Base-by-base conservation (phyloP, 805 yeast genomes). In the Hermanozyma aechmeae region DNA sequence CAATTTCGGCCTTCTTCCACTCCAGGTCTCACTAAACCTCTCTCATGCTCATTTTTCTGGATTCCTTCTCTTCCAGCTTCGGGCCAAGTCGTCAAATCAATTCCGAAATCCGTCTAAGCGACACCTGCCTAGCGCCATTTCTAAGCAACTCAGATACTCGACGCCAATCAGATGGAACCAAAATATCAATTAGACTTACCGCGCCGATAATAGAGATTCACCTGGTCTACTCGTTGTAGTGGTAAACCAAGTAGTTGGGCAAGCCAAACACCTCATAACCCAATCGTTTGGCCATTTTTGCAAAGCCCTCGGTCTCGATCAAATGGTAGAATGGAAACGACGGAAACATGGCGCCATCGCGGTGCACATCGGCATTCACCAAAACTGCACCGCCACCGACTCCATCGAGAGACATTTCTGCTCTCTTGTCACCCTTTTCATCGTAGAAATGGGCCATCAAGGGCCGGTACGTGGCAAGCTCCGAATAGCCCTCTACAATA, bases 301-400 rank as follows among this genome's bases (percentile, higher is more conserved):
- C 96, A 58, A 92, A 92, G 12, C 98, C 98, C 59, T 92, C 98
- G 7, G 96, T 87, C 63, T 92, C 98, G 39, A 92, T 86, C 54
- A 92, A 68, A 54, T 92, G 95, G 54, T 89, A 87, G 66, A 92
- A 92, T 35, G 98, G 92, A 73, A 92, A 92, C 28, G 93, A 83
- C 12, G 99, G 98, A 73, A 92, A 92, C 96, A 92, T 89, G 31
- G 97, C 97, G 29, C 99, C 99, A 55, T 92, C 98, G 53, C 98
- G 72, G 58, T 92, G 99, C 30, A 92, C 99, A 43, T 87, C 96
- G 8, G 96, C 95, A 51, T 89, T 85, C 17, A 92, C 99, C 58
- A 92, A 54, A 18, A 94, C 77, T 24, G 96, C 94, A 14, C 96
- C 95, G 38, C 96, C 97, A 30, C 98, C 98, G 33, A 92, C 97